Conservation (phyloP, 805 yeast genomes). For the Nakazawaea wickerhamii region DNA sequence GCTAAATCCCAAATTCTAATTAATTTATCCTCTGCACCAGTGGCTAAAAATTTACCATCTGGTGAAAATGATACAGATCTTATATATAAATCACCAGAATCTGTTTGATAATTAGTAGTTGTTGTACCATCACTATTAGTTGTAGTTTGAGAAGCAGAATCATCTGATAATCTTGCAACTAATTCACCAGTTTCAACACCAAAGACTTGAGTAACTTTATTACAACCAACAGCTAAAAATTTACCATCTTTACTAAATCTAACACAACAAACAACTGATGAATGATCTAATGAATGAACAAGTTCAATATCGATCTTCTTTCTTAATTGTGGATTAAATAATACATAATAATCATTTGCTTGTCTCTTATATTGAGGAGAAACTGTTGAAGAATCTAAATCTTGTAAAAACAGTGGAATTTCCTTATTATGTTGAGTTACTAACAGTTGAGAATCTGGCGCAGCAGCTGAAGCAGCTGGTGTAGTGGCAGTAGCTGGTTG, state of each 20-base stretch:
- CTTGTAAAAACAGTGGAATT: constrained; percentile 75
- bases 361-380: constrained; percentile 76
- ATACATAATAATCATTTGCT: constrained; percentile 77
- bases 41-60: constrained; percentile 87
- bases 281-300: constrained; percentile 85
- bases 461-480: constrained; percentile 18
- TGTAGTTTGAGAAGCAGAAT: constrained; percentile 40
- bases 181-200: constrained; percentile 88
- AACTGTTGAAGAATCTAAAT: constrained; percentile 73
- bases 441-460: constrained; percentile 25
- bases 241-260: constrained; percentile 88
- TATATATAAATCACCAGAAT: constrained; percentile 82
- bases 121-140: constrained; percentile 28
- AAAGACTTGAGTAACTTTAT: constrained; percentile 90
- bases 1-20: constrained; percentile 96
- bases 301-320: constrained; percentile 76
- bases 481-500: constrained; percentile 19
- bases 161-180: constrained; percentile 83
- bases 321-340: constrained; percentile 85
- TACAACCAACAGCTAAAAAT: constrained; percentile 94
- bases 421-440: constrained; percentile 61
- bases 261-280: constrained; percentile 95
- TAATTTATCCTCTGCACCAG: constrained; percentile 87
- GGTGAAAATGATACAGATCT: constrained; percentile 96
- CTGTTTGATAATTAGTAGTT: constrained; percentile 44